Evolutionary conservation across 1,139 yeast genomes (phyloP), one percentile per base, ranked within the genome.

Genomic region (Geotrichum australiense): DNA sequence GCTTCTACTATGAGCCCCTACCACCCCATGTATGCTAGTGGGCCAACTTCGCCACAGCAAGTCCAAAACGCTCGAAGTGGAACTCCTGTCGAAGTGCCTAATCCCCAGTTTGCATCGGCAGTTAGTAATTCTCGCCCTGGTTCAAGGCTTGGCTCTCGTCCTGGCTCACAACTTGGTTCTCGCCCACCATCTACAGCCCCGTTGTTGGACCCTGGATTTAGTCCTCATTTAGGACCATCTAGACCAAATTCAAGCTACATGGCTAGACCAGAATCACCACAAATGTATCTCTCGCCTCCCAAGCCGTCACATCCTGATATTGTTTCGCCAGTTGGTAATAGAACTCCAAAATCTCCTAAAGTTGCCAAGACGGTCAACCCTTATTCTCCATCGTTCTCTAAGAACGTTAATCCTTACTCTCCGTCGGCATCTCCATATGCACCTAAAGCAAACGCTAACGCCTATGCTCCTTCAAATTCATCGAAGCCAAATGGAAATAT

Each of bases 391-490:
- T 32, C 24, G n/a, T 12, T 20, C 12, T 2, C 29, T n/a, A 11
- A 15, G 21, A 20, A 28, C 11, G 26, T 41, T 3, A 30, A 28
- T 25, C 29, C 43, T 15, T 35, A 38, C 19, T 21, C 42, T 22
- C 36, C 42, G 4, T 23, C 30, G 11, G n/a, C 37, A n/a, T 12
- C 33, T 8, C 40, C 42, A 7, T 38, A 37, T 14, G 40, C 41
- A 3, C 42, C 42, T 16, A 26, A 25, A 24, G 16, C 23, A 14
- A 18, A 34, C 3, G 31, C 33, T 29, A 26, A n/a, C 15, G 18
- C 38, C 16, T n/a, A 34, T 12, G 22, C 35, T 3, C 11, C 40
- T 24, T 12, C 43, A 7, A 23, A 14, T 7, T 11, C 14, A 4
- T 8, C 24, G 4, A 19, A 29, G 6, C 15, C 21, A 11, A 15